Evolutionary conservation across 257 asterid genomes (phyloP).

Genomic region (Solanum rostratum): DNA sequence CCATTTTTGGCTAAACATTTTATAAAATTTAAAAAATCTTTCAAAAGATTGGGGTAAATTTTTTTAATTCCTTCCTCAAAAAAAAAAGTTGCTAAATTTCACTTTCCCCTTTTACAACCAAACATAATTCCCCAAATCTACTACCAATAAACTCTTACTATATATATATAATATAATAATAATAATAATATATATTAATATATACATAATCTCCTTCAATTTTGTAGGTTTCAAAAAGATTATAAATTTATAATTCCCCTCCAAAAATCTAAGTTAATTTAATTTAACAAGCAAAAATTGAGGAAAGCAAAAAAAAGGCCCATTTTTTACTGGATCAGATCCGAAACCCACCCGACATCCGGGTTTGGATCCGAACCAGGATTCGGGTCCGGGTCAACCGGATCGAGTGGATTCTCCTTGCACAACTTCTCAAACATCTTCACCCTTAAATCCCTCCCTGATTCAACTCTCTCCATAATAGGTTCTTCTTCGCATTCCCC

Average conservation of each 20-base stretch:
- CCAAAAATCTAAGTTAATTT: background rate
- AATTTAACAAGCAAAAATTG: background rate
- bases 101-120: background rate
- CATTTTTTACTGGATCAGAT: slow-evolving; percentile 28
- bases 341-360: slow-evolving; percentile 70
- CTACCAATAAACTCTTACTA: background rate
- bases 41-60: background rate
- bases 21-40: background rate
- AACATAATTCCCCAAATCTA: background rate
- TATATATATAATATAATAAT: background rate
- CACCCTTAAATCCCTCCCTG: slow-evolving; percentile 40
- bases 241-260: background rate
- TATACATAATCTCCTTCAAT: background rate
- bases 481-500: slow-evolving; percentile 20
- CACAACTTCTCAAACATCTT: slow-evolving; percentile 35
- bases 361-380: slow-evolving; percentile 9
- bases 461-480: slow-evolving; percentile 38
- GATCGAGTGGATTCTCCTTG: slow-evolving; percentile 42
- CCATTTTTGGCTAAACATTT: background rate
- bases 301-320: background rate
- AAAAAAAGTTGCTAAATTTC: background rate
- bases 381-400: slow-evolving; percentile 23
- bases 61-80: background rate
- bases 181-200: background rate
- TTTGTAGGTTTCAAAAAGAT: background rate